These are phyloP conservation scores for Aspergillus hiratsukae DNA, from an alignment of 2,329 filamentous ascomycete genomes.

Conservation along the genomic window DNA sequence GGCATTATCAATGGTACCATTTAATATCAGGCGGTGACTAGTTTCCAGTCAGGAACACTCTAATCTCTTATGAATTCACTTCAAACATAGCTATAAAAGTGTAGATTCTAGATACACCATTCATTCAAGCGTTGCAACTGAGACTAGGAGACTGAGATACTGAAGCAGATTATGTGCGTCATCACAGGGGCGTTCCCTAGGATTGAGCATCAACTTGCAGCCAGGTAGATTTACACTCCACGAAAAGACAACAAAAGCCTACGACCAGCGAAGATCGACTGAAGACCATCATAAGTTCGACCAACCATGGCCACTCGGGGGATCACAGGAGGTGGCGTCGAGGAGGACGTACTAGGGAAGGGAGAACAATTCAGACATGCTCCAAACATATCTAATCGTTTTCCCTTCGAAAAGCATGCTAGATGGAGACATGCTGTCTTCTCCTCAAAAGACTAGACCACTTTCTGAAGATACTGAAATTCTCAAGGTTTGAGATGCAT, in stretches of 20 bases:
- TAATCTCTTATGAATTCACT: slow-evolving; percentile 5
- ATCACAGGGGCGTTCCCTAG: neutral
- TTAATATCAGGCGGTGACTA: slow-evolving; percentile 20
- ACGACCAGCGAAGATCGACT: neutral
- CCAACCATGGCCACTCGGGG: neutral
- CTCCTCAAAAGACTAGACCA: neutral
- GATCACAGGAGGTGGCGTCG: neutral
- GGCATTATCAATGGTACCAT: slow-evolving; percentile 17
- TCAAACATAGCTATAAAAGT: neutral
- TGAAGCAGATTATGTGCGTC: neutral
- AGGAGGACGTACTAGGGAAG: neutral
- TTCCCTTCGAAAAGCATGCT: neutral
- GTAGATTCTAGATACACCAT: neutral
- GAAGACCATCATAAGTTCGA: neutral
- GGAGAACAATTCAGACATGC: neutral
- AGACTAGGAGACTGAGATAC: neutral
- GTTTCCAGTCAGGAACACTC: slow-evolving; percentile 10
- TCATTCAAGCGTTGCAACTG: neutral
- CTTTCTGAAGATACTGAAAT: neutral
- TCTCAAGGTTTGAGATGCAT: neutral
- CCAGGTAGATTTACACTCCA: neutral
- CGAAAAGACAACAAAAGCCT: neutral
- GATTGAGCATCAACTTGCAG: neutral
- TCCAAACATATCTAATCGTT: neutral
- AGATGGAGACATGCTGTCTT: neutral